Base-by-base conservation (phyloP, 768 basidiomycete genomes). In the Leccinum barrowsii region DNA sequence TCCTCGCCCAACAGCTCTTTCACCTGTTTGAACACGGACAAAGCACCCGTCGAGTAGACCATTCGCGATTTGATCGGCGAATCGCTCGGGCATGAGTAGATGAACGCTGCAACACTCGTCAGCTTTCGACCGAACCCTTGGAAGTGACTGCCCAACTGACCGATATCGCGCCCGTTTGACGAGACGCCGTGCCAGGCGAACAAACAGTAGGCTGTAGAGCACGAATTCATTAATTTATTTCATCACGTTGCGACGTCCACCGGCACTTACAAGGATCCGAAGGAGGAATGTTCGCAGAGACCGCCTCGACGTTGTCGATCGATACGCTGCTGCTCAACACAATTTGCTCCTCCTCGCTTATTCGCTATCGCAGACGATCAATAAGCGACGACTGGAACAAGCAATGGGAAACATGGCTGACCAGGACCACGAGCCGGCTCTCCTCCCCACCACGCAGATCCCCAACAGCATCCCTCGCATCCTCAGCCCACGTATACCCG, bases 21-120 rank as follows among this genome's bases (percentile, higher is more conserved):
- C 32, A 82, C 85, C 7, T 81, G 74, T 52, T 79, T 77, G 65
- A 82, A 87, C 7, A 87, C 78, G 19, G 81, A 71, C 10, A 78
- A 65, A 11, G 83, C 82, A 8, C 85, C 86, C 2, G 88, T 86
- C 0, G 93, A 92, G 74, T 95, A 96, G 35, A 97, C 69, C 91
- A 98, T 94, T 47, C 94, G 82, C 60, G 86, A 78, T 67, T 92
- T 92, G 74, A 97, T 80, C 1, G 90, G 89, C 6, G 90, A 92
- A 13, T 73, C 67, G 3, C 86, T 81, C 0, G 95, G 95, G 70
- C 95, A 98, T 19, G 89, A 90, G 73, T 98, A 98, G 57, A 97
- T 90, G 73, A 94, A 94, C 52, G 90, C 89, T 93, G 61, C 7
- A n/a, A 19, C 30, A 34, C 13, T 24, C 4, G 50, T 60, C 51